Conservation (phyloP, 139 green algal genomes). For the Chlamydomonas sp. region DNA sequence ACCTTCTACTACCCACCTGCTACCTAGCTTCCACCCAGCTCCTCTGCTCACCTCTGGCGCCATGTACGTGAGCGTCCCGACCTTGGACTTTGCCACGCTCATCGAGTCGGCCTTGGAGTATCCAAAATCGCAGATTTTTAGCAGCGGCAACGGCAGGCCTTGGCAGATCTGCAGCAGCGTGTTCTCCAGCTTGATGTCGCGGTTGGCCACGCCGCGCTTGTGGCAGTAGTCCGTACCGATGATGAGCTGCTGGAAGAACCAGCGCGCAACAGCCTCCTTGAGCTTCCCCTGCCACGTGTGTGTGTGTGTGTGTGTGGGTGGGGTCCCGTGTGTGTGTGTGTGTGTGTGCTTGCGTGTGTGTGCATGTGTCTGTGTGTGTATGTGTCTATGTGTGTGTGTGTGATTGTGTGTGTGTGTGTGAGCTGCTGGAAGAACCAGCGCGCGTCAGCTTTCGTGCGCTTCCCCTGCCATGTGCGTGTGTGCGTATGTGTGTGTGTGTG, state of each 20-base stretch:
- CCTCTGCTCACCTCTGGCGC: slow-evolving; percentile 94
- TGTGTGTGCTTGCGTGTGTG: too few relatives aligned
- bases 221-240: slow-evolving; percentile 90
- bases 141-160: slow-evolving; percentile 56
- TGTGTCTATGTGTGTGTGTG: too few relatives aligned
- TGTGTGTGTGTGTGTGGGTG: too few relatives aligned
- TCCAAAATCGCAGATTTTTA: slow-evolving; percentile 95
- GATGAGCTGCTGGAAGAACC: slow-evolving; percentile 98
- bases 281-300: too few relatives aligned
- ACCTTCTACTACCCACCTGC: too few relatives aligned
- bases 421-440: too few relatives aligned
- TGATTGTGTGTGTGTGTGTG: too few relatives aligned
- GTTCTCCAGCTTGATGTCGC: slow-evolving; percentile 33
- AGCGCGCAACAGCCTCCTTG: slow-evolving; percentile 88
- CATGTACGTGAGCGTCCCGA: slow-evolving; percentile 83
- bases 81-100: slow-evolving; percentile 71
- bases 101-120: slow-evolving; percentile 75
- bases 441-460: too few relatives aligned
- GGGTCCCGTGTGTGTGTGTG: too few relatives aligned
- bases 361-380: too few relatives aligned
- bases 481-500: slow-evolving; percentile 2
- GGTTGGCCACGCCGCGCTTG: slow-evolving; percentile 44
- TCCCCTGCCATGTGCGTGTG: background rate
- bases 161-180: slow-evolving; percentile 32
- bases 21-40: too few relatives aligned